These are phyloP conservation scores for Cryptococcus wingfieldii DNA, from an alignment of 1,284 basidiomycete genomes.

Conservation along the genomic window DNA sequence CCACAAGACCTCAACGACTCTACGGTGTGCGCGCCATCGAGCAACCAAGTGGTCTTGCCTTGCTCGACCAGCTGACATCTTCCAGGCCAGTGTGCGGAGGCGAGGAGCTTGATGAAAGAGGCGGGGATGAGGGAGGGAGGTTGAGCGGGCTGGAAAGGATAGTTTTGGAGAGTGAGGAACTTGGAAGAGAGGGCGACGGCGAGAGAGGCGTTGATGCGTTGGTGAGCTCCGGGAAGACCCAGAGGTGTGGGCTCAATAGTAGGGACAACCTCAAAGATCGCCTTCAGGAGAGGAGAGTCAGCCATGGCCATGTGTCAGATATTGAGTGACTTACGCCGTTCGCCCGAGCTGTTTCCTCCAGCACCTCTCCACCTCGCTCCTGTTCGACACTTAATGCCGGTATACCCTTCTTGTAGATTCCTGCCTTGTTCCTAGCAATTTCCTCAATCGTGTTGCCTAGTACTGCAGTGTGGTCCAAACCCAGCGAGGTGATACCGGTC, in stretches of 20 bases:
- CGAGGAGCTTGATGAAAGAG: slow-evolving; percentile 61
- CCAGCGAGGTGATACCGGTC: slow-evolving; percentile 84
- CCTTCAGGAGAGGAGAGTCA: slow-evolving; percentile 54
- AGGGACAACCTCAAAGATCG: slow-evolving; percentile 34
- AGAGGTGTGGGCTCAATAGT: slow-evolving; percentile 49
- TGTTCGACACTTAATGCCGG: slow-evolving; percentile 82
- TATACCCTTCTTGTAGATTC: slow-evolving; percentile 88
- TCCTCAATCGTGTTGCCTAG: slow-evolving; percentile 84
- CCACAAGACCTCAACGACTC: slow-evolving; percentile 85
- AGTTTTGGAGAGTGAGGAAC: slow-evolving; percentile 57
- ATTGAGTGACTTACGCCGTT: slow-evolving; percentile 52
- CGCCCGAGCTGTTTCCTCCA: slow-evolving; percentile 64
- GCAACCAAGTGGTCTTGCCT: slow-evolving; percentile 66
- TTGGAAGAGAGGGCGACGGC: slow-evolving; percentile 70
- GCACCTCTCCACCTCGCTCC: slow-evolving; percentile 60
- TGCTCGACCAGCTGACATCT: slow-evolving; percentile 86
- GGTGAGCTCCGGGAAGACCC: slow-evolving; percentile 83
- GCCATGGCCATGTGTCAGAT: slow-evolving; percentile 28
- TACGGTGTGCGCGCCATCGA: slow-evolving; percentile 93
- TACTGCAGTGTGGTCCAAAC: slow-evolving; percentile 87
- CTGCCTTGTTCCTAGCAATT: slow-evolving; percentile 94
- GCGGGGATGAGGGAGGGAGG: slow-evolving; percentile 51
- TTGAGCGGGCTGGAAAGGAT: slow-evolving; percentile 30
- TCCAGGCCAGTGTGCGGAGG: slow-evolving; percentile 85
- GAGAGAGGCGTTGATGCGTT: slow-evolving; percentile 82